phyloP scores from a whole-genome alignment of 2,329 filamentous ascomycete species.

The Paradendryphiella salina region DNA sequence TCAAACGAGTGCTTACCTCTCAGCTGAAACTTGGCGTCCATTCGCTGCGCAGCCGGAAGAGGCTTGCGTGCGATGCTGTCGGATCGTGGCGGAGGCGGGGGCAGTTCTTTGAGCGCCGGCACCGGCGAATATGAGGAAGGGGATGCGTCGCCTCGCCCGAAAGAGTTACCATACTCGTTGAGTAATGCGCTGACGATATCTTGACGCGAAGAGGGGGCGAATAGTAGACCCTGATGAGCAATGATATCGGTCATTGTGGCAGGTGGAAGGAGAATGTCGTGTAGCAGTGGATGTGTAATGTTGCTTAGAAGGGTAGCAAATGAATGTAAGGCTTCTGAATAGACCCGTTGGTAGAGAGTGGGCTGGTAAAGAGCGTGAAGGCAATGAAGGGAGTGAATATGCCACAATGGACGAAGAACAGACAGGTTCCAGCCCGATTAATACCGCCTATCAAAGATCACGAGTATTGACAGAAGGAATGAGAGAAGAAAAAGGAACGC shows the following conservation, averaged over 20 bases:
- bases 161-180: conserved; percentile 44
- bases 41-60: conserved; percentile 27
- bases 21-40: conserved; percentile 41
- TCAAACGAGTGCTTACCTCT: conserved; percentile 35
- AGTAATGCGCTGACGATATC: conserved; percentile 47
- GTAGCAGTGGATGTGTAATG: conserved; percentile 4
- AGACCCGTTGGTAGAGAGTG: conserved; percentile 1
- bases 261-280: neutral
- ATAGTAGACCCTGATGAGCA: conserved; percentile 28
- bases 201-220: conserved; percentile 39
- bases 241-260: conserved; percentile 36
- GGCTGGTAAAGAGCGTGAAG: conserved; percentile 17
- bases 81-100: conserved; percentile 33
- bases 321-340: conserved; percentile 13
- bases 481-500: conserved; percentile 25
- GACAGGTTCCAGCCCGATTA: conserved; percentile 27
- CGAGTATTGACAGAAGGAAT: conserved; percentile 19
- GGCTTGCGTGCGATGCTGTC: conserved; percentile 32
- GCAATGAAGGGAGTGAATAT: conserved; percentile 23
- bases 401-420: conserved; percentile 17
- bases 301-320: neutral
- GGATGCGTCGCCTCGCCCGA: conserved; percentile 29
- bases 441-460: conserved; percentile 22
- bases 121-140: conserved; percentile 29
- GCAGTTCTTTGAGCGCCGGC: conserved; percentile 38